These are phyloP conservation scores for Colletotrichum sp. DNA, from an alignment of 2,329 filamentous ascomycete genomes.

Conservation along the genomic window DNA sequence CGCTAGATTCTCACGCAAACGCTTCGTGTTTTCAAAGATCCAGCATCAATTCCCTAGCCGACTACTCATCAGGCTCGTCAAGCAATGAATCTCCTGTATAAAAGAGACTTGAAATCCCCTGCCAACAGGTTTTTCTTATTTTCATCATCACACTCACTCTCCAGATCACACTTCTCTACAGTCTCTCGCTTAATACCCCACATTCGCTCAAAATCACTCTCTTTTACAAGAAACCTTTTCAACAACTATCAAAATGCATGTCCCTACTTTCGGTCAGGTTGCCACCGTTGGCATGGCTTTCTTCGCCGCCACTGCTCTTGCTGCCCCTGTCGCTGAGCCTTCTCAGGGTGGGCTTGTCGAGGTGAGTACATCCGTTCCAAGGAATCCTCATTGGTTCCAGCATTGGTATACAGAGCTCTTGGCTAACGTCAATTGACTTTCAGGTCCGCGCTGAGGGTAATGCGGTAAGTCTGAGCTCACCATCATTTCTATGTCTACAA, in stretches of 20 bases:
- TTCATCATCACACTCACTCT: neutral
- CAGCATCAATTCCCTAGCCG: neutral
- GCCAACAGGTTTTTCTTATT: neutral
- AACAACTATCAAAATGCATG: slow-evolving; percentile 7
- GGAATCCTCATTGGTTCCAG: neutral
- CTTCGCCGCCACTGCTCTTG: slow-evolving; percentile 4
- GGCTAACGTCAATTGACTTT: neutral
- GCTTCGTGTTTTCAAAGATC: neutral
- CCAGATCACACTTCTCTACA: neutral
- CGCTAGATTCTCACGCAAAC: neutral
- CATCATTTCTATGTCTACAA: neutral
- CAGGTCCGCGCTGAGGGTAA: neutral
- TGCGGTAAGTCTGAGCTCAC: neutral
- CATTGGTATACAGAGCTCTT: neutral
- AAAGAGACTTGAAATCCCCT: neutral
- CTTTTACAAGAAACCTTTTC: neutral
- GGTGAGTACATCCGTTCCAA: neutral
- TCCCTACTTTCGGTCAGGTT: slow-evolving; percentile 13
- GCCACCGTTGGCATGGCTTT: slow-evolving; percentile 17
- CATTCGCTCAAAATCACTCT: neutral
- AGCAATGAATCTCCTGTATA: neutral
- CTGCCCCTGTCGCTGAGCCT: slow-evolving; percentile 5
- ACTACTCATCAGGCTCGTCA: neutral
- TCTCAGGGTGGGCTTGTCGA: neutral
- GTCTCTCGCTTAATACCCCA: neutral